Base-by-base conservation (phyloP, 306 rosid genomes). In the Prunus padus region DNA sequence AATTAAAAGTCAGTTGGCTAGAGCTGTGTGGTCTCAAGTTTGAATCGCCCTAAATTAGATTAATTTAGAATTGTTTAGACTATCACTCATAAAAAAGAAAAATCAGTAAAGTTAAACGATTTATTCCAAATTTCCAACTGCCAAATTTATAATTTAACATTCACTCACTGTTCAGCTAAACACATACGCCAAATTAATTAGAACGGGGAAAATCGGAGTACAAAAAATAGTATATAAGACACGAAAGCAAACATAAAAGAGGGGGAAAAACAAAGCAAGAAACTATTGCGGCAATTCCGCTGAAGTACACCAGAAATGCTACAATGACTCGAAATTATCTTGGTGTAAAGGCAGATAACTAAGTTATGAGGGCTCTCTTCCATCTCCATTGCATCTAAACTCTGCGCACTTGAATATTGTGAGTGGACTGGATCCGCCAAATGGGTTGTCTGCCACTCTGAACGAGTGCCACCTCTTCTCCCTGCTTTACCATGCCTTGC, bases 401-500 rank as follows among this genome's bases (percentile, higher is more conserved):
- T 82, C 85, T 87, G 62, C 99, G 87, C 69, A 95, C 93, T 88
- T 95, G 99, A 63, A 95, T 95, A 50, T 95, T 92, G 86, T 95
- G 99, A 55, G 97, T 95, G 69, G 99, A 92, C 65, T 93, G 97
- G 87, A 88, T 85, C 89, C 99, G 92, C 99, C 99, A 95, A 72
- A 95, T 95, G 37, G 97, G 99, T 86, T 95, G 97, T 71, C 96
- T 88, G 22, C 99, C 99, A 81, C 99, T 95, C 79, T 95, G 99
- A 77, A 92, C 85, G 55, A 95, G 91, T 63, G 99, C 99, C 19
- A 95, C 93, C 82, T 95, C 99, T 84, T 95, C 99, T 77, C 99
- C 99, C 57, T 82, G 87, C 89, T 86, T 95, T 74, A 95, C 93
- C 97, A 95, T 85, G 73, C 99, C 99, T 84, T 92, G 97, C 28